Conservation (phyloP, 352 stramenopile species). For the Globisporangium radiosum region DNA sequence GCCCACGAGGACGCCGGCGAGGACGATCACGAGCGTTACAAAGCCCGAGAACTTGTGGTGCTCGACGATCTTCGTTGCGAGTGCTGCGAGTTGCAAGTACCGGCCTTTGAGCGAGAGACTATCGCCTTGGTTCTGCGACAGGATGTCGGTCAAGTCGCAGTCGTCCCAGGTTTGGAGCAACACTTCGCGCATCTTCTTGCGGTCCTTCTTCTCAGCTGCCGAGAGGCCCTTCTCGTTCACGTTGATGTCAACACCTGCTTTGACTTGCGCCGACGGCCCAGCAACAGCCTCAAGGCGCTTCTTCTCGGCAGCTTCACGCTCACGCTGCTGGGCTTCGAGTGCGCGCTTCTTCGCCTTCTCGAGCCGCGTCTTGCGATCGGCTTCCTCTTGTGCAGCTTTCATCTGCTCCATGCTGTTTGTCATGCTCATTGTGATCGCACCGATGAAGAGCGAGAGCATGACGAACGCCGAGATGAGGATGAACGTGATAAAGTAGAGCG, state of each 20-base stretch:
- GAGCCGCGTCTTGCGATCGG: slow-evolving; percentile 44
- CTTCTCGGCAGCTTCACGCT: slow-evolving; percentile 36
- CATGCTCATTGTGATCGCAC: slow-evolving; percentile 89
- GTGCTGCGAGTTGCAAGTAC: slow-evolving; percentile 36
- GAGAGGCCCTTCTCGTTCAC: slow-evolving; percentile 38
- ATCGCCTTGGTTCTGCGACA: slow-evolving; percentile 41
- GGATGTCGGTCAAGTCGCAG: slow-evolving; percentile 59
- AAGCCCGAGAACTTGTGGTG: slow-evolving; percentile 53
- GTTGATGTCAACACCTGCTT: background rate
- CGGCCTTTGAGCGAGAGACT: slow-evolving; percentile 36
- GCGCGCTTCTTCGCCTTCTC: slow-evolving; percentile 54
- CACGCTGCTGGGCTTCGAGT: slow-evolving; percentile 36
- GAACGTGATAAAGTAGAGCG: slow-evolving; percentile 84
- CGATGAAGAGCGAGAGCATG: slow-evolving; percentile 88
- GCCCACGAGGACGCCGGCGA: slow-evolving; percentile 70
- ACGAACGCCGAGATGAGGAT: slow-evolving; percentile 85
- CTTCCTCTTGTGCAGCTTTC: slow-evolving; percentile 70
- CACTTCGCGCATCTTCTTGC: slow-evolving; percentile 69
- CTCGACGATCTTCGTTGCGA: slow-evolving; percentile 48
- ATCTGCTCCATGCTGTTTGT: slow-evolving; percentile 86
- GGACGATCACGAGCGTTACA: slow-evolving; percentile 72
- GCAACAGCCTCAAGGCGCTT: slow-evolving; percentile 12
- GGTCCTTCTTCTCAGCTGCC: slow-evolving; percentile 42
- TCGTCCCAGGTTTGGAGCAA: slow-evolving; percentile 74
- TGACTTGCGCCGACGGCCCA: background rate